A percentile compares a stretch with the other conserved stretches of the same genome.
Conservation (phyloP, 805 yeast genomes). For the Myxozyma nipponensis region DNA sequence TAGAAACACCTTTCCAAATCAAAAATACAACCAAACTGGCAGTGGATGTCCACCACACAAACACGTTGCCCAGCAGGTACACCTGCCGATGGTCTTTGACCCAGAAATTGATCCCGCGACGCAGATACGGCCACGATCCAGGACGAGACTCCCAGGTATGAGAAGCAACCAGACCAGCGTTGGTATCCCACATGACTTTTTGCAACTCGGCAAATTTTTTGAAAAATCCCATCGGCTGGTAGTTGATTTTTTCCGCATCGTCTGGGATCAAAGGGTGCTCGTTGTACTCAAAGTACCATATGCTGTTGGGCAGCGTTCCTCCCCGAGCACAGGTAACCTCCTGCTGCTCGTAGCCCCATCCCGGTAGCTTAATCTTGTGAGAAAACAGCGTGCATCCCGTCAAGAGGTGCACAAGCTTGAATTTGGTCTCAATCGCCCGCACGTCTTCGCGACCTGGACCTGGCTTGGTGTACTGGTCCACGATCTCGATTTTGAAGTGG, state of each 20-base stretch:
- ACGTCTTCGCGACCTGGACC: constrained; percentile 41
- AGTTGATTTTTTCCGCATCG: constrained; percentile 38
- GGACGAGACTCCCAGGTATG: constrained; percentile 56
- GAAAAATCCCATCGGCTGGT: constrained; percentile 43
- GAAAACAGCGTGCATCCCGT: constrained; percentile 68
- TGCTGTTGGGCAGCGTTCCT: constrained; percentile 62
- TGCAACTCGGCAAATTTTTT: constrained; percentile 55
- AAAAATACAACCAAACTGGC: constrained; percentile 34
- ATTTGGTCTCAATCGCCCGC: constrained; percentile 61
- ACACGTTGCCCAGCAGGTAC: constrained; percentile 62
- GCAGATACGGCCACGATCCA: constrained; percentile 57
- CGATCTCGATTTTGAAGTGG: constrained; percentile 60
- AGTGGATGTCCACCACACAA: constrained; percentile 50
- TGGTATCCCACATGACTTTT: constrained; percentile 50
- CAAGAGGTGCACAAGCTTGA: constrained; percentile 64
- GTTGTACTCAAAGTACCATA: constrained; percentile 72
- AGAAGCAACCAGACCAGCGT: constrained; percentile 46
- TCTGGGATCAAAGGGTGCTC: constrained; percentile 46
- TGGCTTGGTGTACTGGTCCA: constrained; percentile 38
- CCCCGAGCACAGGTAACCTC: constrained; percentile 83
- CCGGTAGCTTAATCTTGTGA: constrained; percentile 72
- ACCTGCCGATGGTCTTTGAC: constrained; percentile 45
- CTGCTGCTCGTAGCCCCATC: constrained; percentile 78
- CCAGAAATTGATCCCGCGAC: constrained; percentile 60
- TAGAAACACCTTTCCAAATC: constrained; percentile 31